Evolutionary conservation across 1,284 basidiomycete species (phyloP), one percentile per base, ranked within the genome.

Genomic region (Melampsora americana): DNA sequence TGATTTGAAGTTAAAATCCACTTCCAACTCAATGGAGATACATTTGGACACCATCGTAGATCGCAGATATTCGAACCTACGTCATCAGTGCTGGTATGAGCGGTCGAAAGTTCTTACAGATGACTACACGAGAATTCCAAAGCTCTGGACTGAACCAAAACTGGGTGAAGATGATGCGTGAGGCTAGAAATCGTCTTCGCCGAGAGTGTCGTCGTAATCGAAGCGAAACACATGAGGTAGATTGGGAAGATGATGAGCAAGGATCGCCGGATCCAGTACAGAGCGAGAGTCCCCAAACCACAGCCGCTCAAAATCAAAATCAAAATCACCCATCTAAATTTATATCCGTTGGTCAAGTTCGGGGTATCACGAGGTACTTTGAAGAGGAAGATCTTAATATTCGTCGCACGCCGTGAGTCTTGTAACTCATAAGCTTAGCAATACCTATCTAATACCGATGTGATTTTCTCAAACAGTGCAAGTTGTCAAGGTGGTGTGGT

Each of bases 41-140:
- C 39, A 12, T 42, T 42, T 11, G 39, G 6, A 42, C 11, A 42
- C 12, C 39, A 12, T 42, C 12, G 5, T 23, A 56, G 53, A 28
- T 56, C 7, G 53, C 53, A 56, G 53, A 56, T 56, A 28, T 56
- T n/a, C 53, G 53, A 23, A 12, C 53, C 53, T 56, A 56, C 53
- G 53, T 56, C 6, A 56, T 56, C 6, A 12, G 53, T 23, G 53
- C 53, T 7, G 53, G 53, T n/a, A 23, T 56, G 26, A 12, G 53
- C 6, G 53, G 53, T 56, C 53, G 20, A 56, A n/a, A 56, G 26
- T 56, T 56, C 53, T 14, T 56, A n/a, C 20, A 56, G 53, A 56
- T 56, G 53, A 56, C 53, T 23, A 56, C 9, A n/a, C 26, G 7
- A 56, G 53, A 56, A 56, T 56, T 56, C 12, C 53, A 56, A 56